Evolutionary conservation across 305 asterid species (phyloP).

Genomic region (Fraxinus ornus): DNA sequence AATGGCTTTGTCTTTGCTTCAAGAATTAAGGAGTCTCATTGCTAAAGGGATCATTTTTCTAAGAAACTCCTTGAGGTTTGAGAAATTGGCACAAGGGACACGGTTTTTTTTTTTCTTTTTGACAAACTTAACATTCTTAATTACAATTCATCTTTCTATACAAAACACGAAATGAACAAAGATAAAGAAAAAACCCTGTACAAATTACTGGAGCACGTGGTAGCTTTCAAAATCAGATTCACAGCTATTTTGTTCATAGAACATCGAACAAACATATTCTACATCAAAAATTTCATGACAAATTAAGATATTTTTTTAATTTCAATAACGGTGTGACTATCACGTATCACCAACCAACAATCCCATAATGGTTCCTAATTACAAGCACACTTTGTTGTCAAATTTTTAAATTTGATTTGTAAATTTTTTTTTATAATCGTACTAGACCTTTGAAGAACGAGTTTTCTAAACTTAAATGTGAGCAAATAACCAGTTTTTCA

Average conservation of each 20-base stretch:
- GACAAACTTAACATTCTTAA: background rate
- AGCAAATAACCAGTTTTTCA: background rate
- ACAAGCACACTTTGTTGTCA: background rate
- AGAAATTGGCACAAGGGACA: background rate
- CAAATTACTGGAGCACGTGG: background rate
- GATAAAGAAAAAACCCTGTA: background rate
- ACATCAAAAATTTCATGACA: background rate
- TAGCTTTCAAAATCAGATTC: no score
- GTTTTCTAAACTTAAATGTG: background rate
- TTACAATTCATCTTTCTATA: background rate
- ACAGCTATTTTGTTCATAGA: background rate
- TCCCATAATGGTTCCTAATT: background rate
- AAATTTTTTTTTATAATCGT: no score
- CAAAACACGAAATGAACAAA: background rate
- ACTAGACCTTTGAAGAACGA: background rate
- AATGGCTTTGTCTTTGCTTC: background rate
- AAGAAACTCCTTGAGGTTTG: background rate
- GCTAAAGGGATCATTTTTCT: background rate
- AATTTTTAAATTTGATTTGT: background rate
- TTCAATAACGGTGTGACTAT: background rate
- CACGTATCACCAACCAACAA: background rate
- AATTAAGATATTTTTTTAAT: no score
- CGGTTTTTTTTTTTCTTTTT: no score
- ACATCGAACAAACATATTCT: no score
- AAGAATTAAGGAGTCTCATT: background rate